phyloP scores from a whole-genome alignment of 192 early-diverging fungal genomes.

The Helicostylum pulchrum region DNA sequence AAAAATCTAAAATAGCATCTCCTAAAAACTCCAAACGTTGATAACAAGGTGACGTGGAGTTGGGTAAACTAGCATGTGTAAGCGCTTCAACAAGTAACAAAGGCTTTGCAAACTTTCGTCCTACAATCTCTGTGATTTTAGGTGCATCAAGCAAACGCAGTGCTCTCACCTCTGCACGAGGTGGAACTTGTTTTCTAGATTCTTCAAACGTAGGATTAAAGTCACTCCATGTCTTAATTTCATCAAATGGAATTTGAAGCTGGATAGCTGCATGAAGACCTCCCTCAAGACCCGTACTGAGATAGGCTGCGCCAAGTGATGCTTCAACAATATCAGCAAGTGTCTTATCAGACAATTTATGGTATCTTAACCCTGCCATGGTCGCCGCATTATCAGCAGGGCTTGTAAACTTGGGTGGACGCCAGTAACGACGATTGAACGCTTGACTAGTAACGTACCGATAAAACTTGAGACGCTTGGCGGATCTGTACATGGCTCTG shows the following conservation, averaged over 20 bases:
- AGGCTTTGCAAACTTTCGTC: constrained; percentile 70
- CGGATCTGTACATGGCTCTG: constrained; percentile 56
- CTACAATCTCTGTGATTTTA: constrained; percentile 39
- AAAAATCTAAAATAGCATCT: constrained; percentile 77
- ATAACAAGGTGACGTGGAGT: constrained; percentile 64
- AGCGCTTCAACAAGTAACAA: constrained; percentile 72
- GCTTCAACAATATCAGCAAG: constrained; percentile 87
- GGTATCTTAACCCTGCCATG: constrained; percentile 24
- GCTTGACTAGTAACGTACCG: constrained; percentile 59
- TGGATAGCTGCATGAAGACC: constrained; percentile 55
- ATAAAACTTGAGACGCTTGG: constrained; percentile 51
- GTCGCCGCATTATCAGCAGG: constrained; percentile 21
- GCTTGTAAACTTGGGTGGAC: constrained; percentile 42
- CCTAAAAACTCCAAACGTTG: constrained; percentile 92
- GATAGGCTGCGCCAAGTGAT: constrained; percentile 70
- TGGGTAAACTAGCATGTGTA: constrained; percentile 75
- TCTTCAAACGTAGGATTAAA: constrained; percentile 35
- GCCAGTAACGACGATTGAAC: constrained; percentile 58
- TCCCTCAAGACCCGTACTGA: constrained; percentile 51
- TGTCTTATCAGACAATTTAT: constrained; percentile 75
- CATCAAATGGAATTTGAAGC: constrained; percentile 54
- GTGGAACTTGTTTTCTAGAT: constrained; percentile 21
- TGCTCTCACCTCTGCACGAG: constrained; percentile 22
- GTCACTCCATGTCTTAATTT: constrained; percentile 49
- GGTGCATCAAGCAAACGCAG: constrained; percentile 23